Evolutionary conservation across 2,329 filamentous ascomycete species (phyloP).

Genomic region (Aspergillus aculeatinus): DNA sequence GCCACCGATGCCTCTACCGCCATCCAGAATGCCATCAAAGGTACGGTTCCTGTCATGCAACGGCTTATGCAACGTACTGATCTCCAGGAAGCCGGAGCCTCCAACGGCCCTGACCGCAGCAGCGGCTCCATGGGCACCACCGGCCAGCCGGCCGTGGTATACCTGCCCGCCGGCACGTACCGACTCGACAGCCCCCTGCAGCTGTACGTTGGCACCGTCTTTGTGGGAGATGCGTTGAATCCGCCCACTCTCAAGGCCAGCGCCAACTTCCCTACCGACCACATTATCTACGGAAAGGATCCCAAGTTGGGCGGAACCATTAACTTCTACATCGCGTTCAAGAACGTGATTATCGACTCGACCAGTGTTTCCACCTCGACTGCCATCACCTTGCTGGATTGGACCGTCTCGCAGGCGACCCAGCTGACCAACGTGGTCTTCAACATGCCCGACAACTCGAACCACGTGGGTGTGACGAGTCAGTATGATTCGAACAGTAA

Average conservation of each 20-base stretch:
- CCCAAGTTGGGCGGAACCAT: constrained; percentile 29
- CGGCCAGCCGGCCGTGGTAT: constrained; percentile 32
- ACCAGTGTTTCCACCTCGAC: constrained; percentile 28
- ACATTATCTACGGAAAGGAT: constrained; percentile 54
- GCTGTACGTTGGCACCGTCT: constrained; percentile 35
- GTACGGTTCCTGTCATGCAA: constrained; percentile 13
- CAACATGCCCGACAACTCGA: constrained; percentile 36
- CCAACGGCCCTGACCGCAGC: constrained; percentile 26
- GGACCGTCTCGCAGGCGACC: constrained; percentile 41
- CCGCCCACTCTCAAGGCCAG: constrained; percentile 55
- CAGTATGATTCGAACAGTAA: constrained; percentile 30
- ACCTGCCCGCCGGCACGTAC: constrained; percentile 32
- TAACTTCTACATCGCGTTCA: constrained; percentile 41
- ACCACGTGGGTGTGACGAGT: constrained; percentile 38
- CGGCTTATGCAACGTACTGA: not conserved
- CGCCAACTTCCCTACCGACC: constrained; percentile 52
- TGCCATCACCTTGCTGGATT: constrained; percentile 37
- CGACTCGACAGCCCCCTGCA: constrained; percentile 25
- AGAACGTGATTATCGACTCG: constrained; percentile 42
- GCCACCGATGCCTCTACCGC: constrained; percentile 27
- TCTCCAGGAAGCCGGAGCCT: constrained; percentile 20
- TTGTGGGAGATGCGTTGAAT: constrained; percentile 41
- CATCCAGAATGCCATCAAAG: constrained; percentile 32
- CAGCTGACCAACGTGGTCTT: constrained; percentile 41
- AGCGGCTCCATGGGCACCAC: constrained; percentile 31